Conservation (phyloP, 75 land plant genomes). For the Azolla pinnata region DNA sequence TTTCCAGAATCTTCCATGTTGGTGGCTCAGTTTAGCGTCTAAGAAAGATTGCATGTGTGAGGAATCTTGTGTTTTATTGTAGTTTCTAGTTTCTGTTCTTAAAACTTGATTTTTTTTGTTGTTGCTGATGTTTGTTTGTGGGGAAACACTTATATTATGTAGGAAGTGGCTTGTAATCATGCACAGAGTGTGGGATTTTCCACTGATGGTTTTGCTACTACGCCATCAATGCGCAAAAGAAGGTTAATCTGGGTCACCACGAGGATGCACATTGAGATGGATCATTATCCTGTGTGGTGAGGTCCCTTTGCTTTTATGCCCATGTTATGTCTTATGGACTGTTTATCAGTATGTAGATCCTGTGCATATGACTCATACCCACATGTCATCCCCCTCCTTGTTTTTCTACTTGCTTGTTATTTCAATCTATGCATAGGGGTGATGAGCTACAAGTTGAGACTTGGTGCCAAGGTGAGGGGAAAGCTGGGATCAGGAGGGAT, state of each 20-base stretch:
- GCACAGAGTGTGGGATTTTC: constrained; percentile 90
- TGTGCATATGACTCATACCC: not conserved
- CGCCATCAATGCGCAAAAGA: constrained; percentile 69
- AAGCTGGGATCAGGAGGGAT: constrained; percentile 75
- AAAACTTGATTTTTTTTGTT: too few species aligned
- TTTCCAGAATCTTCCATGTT: too few species aligned
- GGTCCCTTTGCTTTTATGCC: not conserved
- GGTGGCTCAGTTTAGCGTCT: too few species aligned
- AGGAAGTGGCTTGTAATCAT: constrained; percentile 95
- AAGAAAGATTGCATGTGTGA: too few species aligned
- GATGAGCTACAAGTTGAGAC: constrained; percentile 85
- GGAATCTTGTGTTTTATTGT: too few species aligned
- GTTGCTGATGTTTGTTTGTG: not conserved
- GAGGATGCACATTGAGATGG: constrained; percentile 91
- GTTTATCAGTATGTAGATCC: not conserved
- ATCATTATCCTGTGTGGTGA: constrained; percentile 85
- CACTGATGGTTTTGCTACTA: constrained; percentile 93
- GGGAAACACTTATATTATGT: constrained; percentile 8
- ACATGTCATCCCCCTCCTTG: too few species aligned
- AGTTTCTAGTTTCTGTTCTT: too few species aligned
- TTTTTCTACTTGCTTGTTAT: not conserved
- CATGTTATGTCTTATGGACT: not conserved
- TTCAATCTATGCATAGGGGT: constrained; percentile 39
- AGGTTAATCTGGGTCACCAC: constrained; percentile 90
- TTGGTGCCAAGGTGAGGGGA: constrained; percentile 84